These are phyloP conservation scores for Penicillium vulpinum DNA, from an alignment of 2,329 filamentous ascomycete genomes.

Conservation along the genomic window DNA sequence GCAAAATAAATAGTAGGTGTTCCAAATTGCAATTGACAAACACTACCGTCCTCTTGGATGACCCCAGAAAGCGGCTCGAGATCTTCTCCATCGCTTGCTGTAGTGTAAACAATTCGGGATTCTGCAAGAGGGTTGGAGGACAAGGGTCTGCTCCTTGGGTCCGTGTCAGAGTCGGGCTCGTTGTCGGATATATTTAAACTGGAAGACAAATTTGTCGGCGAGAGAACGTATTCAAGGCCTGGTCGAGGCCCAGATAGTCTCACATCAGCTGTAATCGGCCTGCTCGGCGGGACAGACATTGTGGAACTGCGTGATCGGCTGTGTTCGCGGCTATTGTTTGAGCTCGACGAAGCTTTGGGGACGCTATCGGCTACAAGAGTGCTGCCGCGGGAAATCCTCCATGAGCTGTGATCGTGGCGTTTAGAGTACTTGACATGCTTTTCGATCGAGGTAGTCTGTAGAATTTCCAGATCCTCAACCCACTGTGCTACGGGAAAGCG, in stretches of 20 bases:
- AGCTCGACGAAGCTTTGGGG: conserved; percentile 2
- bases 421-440: conserved; percentile 43
- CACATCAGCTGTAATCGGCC: neutral
- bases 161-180: neutral
- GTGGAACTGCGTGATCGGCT: conserved; percentile 2
- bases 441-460: conserved; percentile 61
- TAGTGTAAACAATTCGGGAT: conserved; percentile 4
- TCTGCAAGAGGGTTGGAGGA: neutral
- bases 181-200: neutral
- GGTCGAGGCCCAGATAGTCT: conserved; percentile 5
- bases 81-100: conserved; percentile 5
- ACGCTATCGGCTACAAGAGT: conserved; percentile 18
- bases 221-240: neutral
- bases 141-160: neutral
- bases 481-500: conserved; percentile 68
- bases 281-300: neutral
- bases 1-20: conserved; percentile 7
- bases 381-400: conserved; percentile 24
- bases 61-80: neutral
- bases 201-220: conserved; percentile 1
- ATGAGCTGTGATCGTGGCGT: conserved; percentile 28
- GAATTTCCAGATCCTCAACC: conserved; percentile 63
- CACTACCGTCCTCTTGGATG: neutral
- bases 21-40: conserved; percentile 3
- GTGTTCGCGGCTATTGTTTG: conserved; percentile 5